These are phyloP conservation scores for Solanum piurae DNA, from an alignment of 257 asterid genomes.

Conservation along the genomic window DNA sequence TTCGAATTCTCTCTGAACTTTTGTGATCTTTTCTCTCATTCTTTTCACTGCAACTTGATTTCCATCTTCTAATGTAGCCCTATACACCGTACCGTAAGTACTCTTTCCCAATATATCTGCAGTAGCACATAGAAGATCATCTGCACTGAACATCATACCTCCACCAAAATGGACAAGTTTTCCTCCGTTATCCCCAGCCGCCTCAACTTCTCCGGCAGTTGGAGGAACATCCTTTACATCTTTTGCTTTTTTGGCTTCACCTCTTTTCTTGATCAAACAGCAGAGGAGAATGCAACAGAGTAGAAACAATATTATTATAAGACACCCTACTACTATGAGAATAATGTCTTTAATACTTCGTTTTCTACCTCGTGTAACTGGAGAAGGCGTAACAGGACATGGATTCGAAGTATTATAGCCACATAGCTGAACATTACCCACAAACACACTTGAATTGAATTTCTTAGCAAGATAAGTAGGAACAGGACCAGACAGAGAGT, in stretches of 20 bases:
- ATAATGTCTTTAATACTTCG: conserved; percentile 60
- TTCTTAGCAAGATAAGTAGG: conserved; percentile 45
- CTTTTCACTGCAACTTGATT: conserved; percentile 87
- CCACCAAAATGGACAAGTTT: conserved; percentile 94
- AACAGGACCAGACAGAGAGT: conserved; percentile 68
- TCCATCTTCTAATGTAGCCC: conserved; percentile 82
- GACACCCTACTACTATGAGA: conserved; percentile 62
- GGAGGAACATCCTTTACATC: conserved; percentile 27
- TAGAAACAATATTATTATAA: conserved; percentile 40
- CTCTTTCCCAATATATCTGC: conserved; percentile 97
- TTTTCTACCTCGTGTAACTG: conserved; percentile 22
- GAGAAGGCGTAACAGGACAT: conserved; percentile 26
- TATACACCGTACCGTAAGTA: conserved; percentile 88
- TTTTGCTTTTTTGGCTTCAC: conserved; percentile 22
- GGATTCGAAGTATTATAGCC: conserved; percentile 46
- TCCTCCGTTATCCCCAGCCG: conserved; percentile 73
- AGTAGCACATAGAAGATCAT: conserved; percentile 86
- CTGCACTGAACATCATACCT: conserved; percentile 62
- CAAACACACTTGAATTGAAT: conserved; percentile 58
- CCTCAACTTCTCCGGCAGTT: conserved; percentile 27
- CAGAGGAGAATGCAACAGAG: conserved; percentile 50
- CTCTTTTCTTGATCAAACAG: conserved; percentile 50
- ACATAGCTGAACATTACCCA: conserved; percentile 62
- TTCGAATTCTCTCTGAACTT: conserved; percentile 76
- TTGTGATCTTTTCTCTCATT: conserved; percentile 81